Base-by-base conservation (phyloP, 1,139 yeast genomes). In the Kodamaea ohmeri region DNA sequence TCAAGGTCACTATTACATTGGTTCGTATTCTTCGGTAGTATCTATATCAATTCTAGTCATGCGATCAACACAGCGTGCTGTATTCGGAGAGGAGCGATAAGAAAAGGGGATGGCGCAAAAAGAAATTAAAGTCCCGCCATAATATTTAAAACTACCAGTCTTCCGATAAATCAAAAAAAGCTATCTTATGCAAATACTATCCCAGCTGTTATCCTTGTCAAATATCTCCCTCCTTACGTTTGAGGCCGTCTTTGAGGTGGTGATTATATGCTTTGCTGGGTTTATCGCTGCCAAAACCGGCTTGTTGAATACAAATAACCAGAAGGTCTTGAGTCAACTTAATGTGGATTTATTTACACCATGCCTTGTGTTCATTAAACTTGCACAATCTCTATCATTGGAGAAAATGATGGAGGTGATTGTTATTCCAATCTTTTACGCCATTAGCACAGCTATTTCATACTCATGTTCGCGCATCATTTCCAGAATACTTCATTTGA, bases 281-380 rank as follows among this genome's bases (percentile, higher is more conserved):
- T 84, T 76, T 52, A 55, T 81, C 52, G 83, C 87, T 3, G 86
- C 92, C 20, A 67, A 70, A 42, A 53, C 73, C 3, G 83, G 85
- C 2, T 61, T 83, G 30, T 69, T 85, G 35, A 74, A 71, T 41
- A 67, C 78, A 27, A 66, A 68, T 32, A 86, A 82, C 18, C 90
- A 84, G 49, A 81, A 81, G 54, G 74, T 75, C 36, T 64, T 86
- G 20, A 78, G 87, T 15, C 71, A 73, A 41, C 66, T 86, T 36
- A 86, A 86, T 51, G 94, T 86, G 29, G 88, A 83, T 60, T 65
- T 86, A 40, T 84, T 86, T 63, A 86, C 95, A 15, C 95, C 95
- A 4, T 85, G 94, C 48, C 75, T 86, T 63, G 86, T 86, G 49
- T 86, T 86, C 58, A 71, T 83, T 46, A 86, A 86, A 58, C 72